Evolutionary conservation across 352 stramenopile species (phyloP).

Genomic region (Phytophthora nicotianae): DNA sequence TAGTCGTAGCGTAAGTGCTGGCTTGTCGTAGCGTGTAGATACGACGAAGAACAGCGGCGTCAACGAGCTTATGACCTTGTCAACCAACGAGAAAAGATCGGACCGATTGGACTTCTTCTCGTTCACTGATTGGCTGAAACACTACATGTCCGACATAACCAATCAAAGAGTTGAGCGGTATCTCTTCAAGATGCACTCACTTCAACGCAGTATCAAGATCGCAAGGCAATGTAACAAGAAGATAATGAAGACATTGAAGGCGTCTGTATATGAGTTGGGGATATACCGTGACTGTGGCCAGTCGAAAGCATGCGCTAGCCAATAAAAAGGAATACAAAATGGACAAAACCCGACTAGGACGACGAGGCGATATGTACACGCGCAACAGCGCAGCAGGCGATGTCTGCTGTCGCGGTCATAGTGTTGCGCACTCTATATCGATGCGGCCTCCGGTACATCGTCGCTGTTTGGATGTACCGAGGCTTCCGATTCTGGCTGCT

Average conservation of each 20-base stretch:
- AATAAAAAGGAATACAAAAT: slow-evolving; percentile 49
- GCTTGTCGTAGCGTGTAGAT: no score
- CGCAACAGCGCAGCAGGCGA: slow-evolving; percentile 1
- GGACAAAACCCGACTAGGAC: slow-evolving; percentile 34
- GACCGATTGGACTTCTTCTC: neutral
- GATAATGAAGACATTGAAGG: slow-evolving; percentile 22
- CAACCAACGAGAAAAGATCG: slow-evolving; percentile 42
- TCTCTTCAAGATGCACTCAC: neutral
- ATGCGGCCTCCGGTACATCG: slow-evolving; percentile 26
- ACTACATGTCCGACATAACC: neutral
- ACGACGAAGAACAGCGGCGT: slow-evolving; percentile 4
- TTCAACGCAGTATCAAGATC: slow-evolving; percentile 9
- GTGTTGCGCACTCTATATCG: slow-evolving; percentile 26
- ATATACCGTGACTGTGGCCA: slow-evolving; percentile 28
- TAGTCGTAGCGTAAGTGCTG: slow-evolving; percentile 3
- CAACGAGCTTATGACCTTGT: slow-evolving; percentile 37
- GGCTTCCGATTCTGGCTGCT: slow-evolving; percentile 16
- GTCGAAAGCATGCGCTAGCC: slow-evolving; percentile 23
- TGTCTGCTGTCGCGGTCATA: slow-evolving; percentile 17
- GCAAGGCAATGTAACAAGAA: slow-evolving; percentile 13
- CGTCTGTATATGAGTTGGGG: slow-evolving; percentile 28
- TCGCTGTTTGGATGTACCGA: slow-evolving; percentile 24
- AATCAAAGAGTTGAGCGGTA: slow-evolving; percentile 8
- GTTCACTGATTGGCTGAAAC: slow-evolving; percentile 23
- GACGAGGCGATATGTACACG: slow-evolving; percentile 12